Evolutionary conservation across 352 stramenopile genomes (phyloP).

Genomic region (Thalassiosira ordinaria): DNA sequence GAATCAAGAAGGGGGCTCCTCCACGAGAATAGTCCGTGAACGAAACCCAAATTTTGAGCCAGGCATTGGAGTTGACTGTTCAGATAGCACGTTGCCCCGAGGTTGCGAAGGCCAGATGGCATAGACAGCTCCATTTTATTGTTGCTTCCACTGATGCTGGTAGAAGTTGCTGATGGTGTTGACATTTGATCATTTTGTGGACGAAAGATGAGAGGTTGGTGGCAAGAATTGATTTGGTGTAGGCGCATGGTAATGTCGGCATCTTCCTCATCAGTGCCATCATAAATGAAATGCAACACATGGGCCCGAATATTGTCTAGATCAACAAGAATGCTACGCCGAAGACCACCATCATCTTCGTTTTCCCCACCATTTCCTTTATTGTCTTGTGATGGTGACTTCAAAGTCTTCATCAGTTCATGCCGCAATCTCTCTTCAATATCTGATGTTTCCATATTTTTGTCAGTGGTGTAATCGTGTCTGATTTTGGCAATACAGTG

Average conservation of each 20-base stretch:
- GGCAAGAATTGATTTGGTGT: slow-evolving; percentile 20
- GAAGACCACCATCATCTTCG: slow-evolving; percentile 5
- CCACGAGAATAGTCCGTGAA: slow-evolving; percentile 83
- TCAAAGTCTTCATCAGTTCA: slow-evolving; percentile 5
- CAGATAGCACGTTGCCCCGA: slow-evolving; percentile 89
- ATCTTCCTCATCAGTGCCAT: slow-evolving; percentile 10
- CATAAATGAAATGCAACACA: slow-evolving; percentile 13
- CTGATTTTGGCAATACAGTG: slow-evolving; percentile 52
- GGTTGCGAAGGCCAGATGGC: slow-evolving; percentile 83
- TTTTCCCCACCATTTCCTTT: not conserved
- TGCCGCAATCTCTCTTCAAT: not conserved
- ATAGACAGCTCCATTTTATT: slow-evolving; percentile 46
- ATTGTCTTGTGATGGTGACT: not conserved
- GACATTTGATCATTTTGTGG: slow-evolving; percentile 4
- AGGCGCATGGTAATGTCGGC: slow-evolving; percentile 9
- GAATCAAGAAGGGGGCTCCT: slow-evolving; percentile 10
- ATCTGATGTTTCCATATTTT: not conserved
- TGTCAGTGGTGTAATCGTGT: slow-evolving; percentile 21
- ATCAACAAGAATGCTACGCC: slow-evolving; percentile 26
- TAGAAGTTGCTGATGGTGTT: too few relatives aligned
- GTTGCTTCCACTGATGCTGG: slow-evolving; percentile 8
- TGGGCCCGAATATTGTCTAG: slow-evolving; percentile 13
- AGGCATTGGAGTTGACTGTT: slow-evolving; percentile 89
- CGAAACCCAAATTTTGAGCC: slow-evolving; percentile 85
- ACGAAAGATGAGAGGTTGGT: slow-evolving; percentile 28